Percentiles rank a stretch among this genome's conserved stretches.
phyloP scores from a whole-genome alignment of 1,284 basidiomycete species.

The Polyporus tsugae region DNA sequence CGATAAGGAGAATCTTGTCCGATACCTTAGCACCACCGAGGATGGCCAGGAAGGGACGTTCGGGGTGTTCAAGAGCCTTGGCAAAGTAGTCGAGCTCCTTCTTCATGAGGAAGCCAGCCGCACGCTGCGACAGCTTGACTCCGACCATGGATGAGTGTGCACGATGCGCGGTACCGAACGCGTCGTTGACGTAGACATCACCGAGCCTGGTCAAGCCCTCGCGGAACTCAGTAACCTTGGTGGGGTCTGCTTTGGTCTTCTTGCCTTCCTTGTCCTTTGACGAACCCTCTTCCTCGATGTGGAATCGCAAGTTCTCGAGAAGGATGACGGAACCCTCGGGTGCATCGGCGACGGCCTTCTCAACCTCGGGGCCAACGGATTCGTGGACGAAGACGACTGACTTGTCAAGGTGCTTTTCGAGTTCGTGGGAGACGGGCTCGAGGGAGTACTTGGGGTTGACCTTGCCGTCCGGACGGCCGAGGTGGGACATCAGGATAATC shows the following conservation, averaged over 20 bases:
- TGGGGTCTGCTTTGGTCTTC: conserved; percentile 92
- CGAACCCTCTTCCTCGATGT: conserved; percentile 97
- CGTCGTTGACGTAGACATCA: conserved; percentile 98
- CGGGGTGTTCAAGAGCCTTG: conserved; percentile 95
- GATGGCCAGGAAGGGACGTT: conserved; percentile 97
- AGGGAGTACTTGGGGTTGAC: conserved; percentile 92
- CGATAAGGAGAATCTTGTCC: conserved; percentile 98
- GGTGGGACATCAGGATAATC: conserved; percentile 97
- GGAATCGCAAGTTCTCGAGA: conserved; percentile 98
- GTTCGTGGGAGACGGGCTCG: conserved; percentile 83
- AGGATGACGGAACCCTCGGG: conserved; percentile 86
- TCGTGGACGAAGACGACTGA: conserved; percentile 87
- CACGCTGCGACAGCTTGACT: conserved; percentile 91
- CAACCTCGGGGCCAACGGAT: conserved; percentile 88
- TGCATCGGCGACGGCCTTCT: conserved; percentile 80
- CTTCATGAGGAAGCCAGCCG: conserved; percentile 97
- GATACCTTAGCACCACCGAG: conserved; percentile 99
- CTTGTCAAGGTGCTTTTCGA: conserved; percentile 74
- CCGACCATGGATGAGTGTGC: conserved; percentile 99
- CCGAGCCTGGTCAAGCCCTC: conserved; percentile 90
- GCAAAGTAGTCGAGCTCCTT: conserved; percentile 99
- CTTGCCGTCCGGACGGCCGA: conserved; percentile 97
- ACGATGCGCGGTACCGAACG: conserved; percentile 98
- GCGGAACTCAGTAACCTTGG: conserved; percentile 87
- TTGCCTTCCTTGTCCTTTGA: conserved; percentile 92